These are phyloP conservation scores for Mikania micrantha DNA, from an alignment of 129 eudicot species.

Conservation along the genomic window DNA sequence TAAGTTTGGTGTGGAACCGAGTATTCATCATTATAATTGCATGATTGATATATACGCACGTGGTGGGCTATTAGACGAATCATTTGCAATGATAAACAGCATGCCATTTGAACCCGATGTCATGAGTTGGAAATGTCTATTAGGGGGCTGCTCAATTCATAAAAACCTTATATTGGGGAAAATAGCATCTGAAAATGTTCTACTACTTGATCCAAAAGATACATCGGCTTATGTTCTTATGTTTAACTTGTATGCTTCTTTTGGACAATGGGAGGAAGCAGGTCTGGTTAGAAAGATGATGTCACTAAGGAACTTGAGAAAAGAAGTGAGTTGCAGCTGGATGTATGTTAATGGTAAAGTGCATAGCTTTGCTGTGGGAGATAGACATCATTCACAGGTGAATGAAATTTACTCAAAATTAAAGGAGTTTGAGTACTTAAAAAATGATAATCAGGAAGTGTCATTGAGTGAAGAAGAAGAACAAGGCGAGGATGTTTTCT, in stretches of 20 bases:
- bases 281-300: conserved; percentile 37
- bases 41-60: conserved; percentile 52
- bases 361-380: conserved; percentile 49
- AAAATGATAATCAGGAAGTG: conserved; percentile 24
- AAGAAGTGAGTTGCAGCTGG: conserved; percentile 47
- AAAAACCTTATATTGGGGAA: conserved; percentile 36
- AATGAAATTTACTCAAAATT: conserved; percentile 36
- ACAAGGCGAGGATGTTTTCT: conserved; percentile 27
- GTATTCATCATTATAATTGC: conserved; percentile 44
- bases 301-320: conserved; percentile 36
- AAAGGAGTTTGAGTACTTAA: conserved; percentile 28
- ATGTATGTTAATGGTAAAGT: conserved; percentile 36
- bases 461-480: conserved; percentile 11
- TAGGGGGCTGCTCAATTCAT: conserved; percentile 44
- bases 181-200: conserved; percentile 37
- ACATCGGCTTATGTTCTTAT: conserved; percentile 47
- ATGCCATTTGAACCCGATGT: conserved; percentile 48
- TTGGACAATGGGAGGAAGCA: conserved; percentile 44
- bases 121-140: conserved; percentile 45
- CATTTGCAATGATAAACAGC: conserved; percentile 31
- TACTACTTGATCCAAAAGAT: conserved; percentile 50
- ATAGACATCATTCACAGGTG: conserved; percentile 28
- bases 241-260: conserved; percentile 45
- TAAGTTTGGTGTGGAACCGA: conserved; percentile 28
- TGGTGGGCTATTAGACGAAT: conserved; percentile 34